Conservation (phyloP, 805 yeast species). For the Yueomyces sinensis region DNA sequence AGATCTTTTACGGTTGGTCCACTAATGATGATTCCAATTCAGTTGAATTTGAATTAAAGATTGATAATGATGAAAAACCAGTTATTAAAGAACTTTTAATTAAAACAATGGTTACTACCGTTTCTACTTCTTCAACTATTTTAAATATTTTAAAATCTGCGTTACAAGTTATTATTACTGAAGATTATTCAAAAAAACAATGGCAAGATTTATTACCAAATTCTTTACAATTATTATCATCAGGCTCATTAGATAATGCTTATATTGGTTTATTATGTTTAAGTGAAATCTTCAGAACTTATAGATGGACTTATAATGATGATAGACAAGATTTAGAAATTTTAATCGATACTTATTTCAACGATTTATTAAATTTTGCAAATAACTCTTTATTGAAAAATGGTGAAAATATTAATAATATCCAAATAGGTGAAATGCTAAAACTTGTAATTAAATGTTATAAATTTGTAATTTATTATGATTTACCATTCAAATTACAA, state of each 20-base stretch:
- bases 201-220: slow-evolving; percentile 44
- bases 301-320: slow-evolving; percentile 56
- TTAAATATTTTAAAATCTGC: slow-evolving; percentile 38
- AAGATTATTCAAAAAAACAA: slow-evolving; percentile 32
- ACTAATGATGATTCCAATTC: slow-evolving; percentile 8
- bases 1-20: slow-evolving; percentile 52
- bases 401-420: slow-evolving; percentile 19
- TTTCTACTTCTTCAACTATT: slow-evolving; percentile 3
- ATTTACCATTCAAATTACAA: slow-evolving; percentile 57
- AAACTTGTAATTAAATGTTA: slow-evolving; percentile 61
- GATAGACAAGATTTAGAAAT: slow-evolving; percentile 40
- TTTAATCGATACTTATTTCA: slow-evolving; percentile 45
- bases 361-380: slow-evolving; percentile 54
- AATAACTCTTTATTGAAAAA: slow-evolving; percentile 33
- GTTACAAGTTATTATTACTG: slow-evolving; percentile 35
- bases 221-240: slow-evolving; percentile 33
- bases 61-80: slow-evolving; percentile 64
- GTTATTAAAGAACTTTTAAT: slow-evolving; percentile 56
- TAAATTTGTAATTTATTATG: slow-evolving; percentile 63
- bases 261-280: slow-evolving; percentile 62
- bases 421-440: slow-evolving; percentile 55
- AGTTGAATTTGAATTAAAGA: slow-evolving; percentile 23
- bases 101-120: slow-evolving; percentile 36
- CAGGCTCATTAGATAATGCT: slow-evolving; percentile 27
- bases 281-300: slow-evolving; percentile 54